Base-by-base conservation (phyloP, 306 rosid species). In the Clitoria ternatea region DNA sequence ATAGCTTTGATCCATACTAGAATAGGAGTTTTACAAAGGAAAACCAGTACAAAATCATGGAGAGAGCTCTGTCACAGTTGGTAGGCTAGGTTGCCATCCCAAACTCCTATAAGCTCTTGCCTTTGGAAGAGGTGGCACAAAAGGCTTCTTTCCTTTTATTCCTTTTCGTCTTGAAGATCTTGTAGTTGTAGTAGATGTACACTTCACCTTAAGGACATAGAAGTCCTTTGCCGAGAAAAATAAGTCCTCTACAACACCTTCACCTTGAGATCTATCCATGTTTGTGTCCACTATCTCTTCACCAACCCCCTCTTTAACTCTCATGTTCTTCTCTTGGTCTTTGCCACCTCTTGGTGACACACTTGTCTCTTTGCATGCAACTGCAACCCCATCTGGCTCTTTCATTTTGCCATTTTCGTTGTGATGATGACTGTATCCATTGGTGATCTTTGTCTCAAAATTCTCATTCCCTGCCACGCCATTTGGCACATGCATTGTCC, bases 81-180 rank as follows among this genome's bases (percentile, higher is more conserved):
- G 79, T 37, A 93, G 92, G 85, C 94, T 81, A 2, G 97, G 98
- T 63, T 88, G 91, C 97, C 98, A 93, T 24, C 61, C 79, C 1
- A 70, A 35, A 54, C 69, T 77, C 64, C 81, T 26, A 35, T 62
- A 64, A 4, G 65, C 5, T 70, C 79, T 85, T 62, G 73, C 56
- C 80, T 64, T 84, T 2, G 90, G 90, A 36, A 86, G 80, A 50
- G 97, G 97, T 30, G 89, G 82, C 63, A 77, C 80, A 66, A 85
- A 82, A 4, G 93, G 87, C 76, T 72, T 88, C 81, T 78, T 87
- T 30, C 63, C 84, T 71, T 57, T 77, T 24, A 87, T 32, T 10
- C 84, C 86, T 77, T 55, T 86, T 57, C 78, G 56, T 24, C 54
- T 30, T 64, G 73, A 36, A 71, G 54, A 12, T 73, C 26, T 89